Evolutionary conservation across 1,139 yeast species (phyloP), one percentile per base, ranked within the genome.

Genomic region (Chernovozyma sophiae-reginae): DNA sequence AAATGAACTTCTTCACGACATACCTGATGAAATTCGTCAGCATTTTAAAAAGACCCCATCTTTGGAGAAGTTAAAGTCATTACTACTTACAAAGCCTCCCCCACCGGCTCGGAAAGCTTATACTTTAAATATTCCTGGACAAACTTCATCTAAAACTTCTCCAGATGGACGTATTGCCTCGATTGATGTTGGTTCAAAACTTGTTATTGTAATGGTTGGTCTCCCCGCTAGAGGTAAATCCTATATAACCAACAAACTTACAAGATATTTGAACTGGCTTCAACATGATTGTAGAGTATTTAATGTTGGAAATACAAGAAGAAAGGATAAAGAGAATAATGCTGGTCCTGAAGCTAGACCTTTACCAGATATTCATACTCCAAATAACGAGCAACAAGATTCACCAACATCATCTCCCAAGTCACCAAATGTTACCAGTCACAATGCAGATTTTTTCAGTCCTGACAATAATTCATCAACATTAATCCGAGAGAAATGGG

Each of bases 161-260:
- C 95, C 96, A 1, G 94, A 86, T 55, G 96, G 96, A 7, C 72
- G 73, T 39, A 84, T 85, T 36, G 82, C 90, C 1, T 76, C 79
- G 15, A 69, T 73, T 38, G 89, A 77, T 65, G 81, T 75, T 3
- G 92, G 90, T 3, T 81, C 94, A 5, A 86, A 86, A 55, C 66
- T 90, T 38, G 96, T 90, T 16, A 87, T 90, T 46, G 95, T 92
- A 19, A 86, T 87, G 96, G 95, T 89, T 12, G 97, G 97, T 0
- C 64, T 87, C 29, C 96, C 96, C 0, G 96, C 96, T 0, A 71
- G 96, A 36, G 97, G 97, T 4, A 90, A 90, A 59, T 83, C 94
- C 5, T 90, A 89, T 56, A 86, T 90, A 46, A 87, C 97, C 34
- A 90, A 89, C 59, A 90, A 90, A 53, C 72, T 90, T 34, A 82